Evolutionary conservation across 768 basidiomycete genomes (phyloP), one percentile per base, ranked within the genome.

Genomic region (Brasilioporus rufonigricans): DNA sequence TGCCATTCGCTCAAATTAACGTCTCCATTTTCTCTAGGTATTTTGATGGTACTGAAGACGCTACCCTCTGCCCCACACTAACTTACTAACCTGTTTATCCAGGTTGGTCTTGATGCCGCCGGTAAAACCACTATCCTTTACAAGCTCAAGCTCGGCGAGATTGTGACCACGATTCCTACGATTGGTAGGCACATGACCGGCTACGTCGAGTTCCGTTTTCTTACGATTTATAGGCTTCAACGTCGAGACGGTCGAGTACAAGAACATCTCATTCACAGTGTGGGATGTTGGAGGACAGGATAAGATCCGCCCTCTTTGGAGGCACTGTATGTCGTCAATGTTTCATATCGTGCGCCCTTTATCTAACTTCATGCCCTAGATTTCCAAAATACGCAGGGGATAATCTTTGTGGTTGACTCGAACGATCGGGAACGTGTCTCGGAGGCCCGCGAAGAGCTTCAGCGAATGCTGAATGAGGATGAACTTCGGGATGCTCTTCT

Each of bases 211-310:
- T 18, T 29, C 19, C 24, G 8, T 29, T 44, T 56, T 56, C 51
- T 60, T 47, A 64, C 67, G 55, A 64, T 27, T n/a, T 38, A 23
- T 62, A 98, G 97, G 97, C 56, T 99, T 99, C 83, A 99, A 99
- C 73, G 97, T 99, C 65, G 97, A 99, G 83, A 98, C 97, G 58
- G 97, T 99, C 63, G 96, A 98, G 76, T 98, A 99, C 80, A 98
- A 98, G 84, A 99, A 98, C 82, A 98, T 98, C 62, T 97, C 94
- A 24, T 99, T 99, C 85, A 99, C 96, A 23, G 97, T 98, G 44
- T 98, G 97, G 97, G 97, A 99, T 77, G 97, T 99, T 61, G 97
- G 97, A 84, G 97, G 96, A 67, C 96, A 99, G 79, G 96, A 99
- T 79, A 99, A 98, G 87, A 98, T 98, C 75, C 87, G 96, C 67